Conservation (phyloP, 306 rosid genomes). For the Vicia villosa region DNA sequence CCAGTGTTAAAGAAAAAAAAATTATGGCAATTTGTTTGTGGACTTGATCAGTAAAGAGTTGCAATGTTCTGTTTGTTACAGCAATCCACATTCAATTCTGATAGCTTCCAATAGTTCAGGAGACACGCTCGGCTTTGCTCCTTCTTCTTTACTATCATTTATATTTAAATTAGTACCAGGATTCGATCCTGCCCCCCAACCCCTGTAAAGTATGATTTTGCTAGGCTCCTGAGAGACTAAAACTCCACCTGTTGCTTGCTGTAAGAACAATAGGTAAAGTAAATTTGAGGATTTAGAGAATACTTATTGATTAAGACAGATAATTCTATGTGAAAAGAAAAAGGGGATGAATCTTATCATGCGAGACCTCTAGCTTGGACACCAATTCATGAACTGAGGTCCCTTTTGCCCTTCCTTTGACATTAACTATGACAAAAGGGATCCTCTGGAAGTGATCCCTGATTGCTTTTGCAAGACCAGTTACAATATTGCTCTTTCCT, state of each 20-base stretch:
- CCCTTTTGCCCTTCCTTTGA: slow-evolving; percentile 91
- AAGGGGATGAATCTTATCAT: slow-evolving; percentile 22
- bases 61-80: slow-evolving; percentile 34
- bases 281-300: slow-evolving; percentile 35
- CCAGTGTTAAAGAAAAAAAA: slow-evolving; percentile 2
- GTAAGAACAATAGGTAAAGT: slow-evolving; percentile 22
- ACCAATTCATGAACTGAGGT: slow-evolving; percentile 86
- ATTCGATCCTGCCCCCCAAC: slow-evolving; percentile 76
- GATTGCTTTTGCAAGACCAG: slow-evolving; percentile 77
- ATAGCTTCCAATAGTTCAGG: slow-evolving; percentile 88
- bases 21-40: slow-evolving; percentile 7
- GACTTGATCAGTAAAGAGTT: slow-evolving; percentile 15
- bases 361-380: slow-evolving; percentile 71
- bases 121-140: slow-evolving; percentile 46
- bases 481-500: slow-evolving; percentile 79
- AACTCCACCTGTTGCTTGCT: slow-evolving; percentile 89
- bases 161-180: slow-evolving; percentile 26
- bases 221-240: slow-evolving; percentile 87
- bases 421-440: slow-evolving; percentile 81
- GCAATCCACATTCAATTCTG: slow-evolving; percentile 83
- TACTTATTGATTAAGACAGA: slow-evolving; percentile 8
- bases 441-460: slow-evolving; percentile 65
- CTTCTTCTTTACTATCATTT: slow-evolving; percentile 19
- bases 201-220: slow-evolving; percentile 85
- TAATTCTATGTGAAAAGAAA: slow-evolving; percentile 20